phyloP scores from a whole-genome alignment of 2,329 filamentous ascomycete species.

The Akanthomyces dipterigenus region DNA sequence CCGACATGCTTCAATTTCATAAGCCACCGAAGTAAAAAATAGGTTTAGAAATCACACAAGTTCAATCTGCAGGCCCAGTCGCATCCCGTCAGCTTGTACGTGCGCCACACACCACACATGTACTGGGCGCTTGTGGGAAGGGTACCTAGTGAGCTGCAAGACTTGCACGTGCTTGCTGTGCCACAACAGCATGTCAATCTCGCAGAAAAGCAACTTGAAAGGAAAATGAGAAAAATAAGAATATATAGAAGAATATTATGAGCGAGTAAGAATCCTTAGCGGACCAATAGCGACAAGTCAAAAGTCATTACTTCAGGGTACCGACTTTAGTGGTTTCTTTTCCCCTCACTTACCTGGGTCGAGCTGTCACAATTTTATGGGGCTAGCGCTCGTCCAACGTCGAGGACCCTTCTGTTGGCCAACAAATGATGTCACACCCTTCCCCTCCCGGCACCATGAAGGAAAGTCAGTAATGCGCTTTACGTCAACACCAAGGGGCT shows the following conservation, averaged over 20 bases:
- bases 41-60: no score
- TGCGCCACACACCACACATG: no score
- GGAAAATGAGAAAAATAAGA: neutral
- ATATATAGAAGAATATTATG: neutral
- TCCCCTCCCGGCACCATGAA: neutral
- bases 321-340: no score
- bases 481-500: neutral
- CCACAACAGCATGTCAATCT: constrained; percentile 27
- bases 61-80: no score
- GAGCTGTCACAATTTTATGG: neutral
- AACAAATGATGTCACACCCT: neutral
- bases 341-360: no score
- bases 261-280: no score
- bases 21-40: no score
- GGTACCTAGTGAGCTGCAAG: constrained; percentile 31
- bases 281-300: no score
- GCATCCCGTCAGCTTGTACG: no score
- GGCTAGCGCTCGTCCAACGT: neutral
- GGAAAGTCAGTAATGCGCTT: neutral
- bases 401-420: neutral
- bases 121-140: no score
- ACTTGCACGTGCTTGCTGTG: constrained; percentile 32
- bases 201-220: neutral
- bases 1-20: no score
- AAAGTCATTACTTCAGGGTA: no score